phyloP scores from a whole-genome alignment of 805 yeast genomes.

The Saturnispora halmiae region DNA sequence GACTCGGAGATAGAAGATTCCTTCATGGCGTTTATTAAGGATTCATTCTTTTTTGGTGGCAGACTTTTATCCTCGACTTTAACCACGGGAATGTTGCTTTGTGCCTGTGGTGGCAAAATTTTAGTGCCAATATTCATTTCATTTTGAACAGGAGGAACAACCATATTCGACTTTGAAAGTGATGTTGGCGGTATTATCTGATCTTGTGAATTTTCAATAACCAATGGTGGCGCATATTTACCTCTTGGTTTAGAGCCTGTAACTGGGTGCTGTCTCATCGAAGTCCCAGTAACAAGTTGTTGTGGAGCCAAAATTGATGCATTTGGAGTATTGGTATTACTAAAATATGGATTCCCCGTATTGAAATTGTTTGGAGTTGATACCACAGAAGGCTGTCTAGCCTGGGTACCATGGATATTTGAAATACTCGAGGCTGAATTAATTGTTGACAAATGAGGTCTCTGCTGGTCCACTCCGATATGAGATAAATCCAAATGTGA shows the following conservation, averaged over 20 bases:
- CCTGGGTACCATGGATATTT: background rate
- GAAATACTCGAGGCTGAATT: constrained; percentile 1
- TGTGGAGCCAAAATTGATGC: background rate
- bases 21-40: background rate
- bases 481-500: constrained; percentile 30
- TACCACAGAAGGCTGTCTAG: background rate
- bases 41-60: background rate
- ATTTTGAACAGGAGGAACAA: background rate
- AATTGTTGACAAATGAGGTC: background rate
- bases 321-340: background rate
- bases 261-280: background rate
- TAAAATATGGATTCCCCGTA: constrained; percentile 2
- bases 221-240: constrained; percentile 1
- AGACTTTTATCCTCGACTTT: background rate
- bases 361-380: constrained; percentile 4
- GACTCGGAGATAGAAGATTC: too few relatives aligned
- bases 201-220: background rate
- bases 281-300: background rate
- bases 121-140: too few relatives aligned
- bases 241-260: background rate
- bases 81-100: background rate
- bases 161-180: background rate
- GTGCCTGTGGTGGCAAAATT: background rate
- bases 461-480: background rate
- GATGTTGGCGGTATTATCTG: background rate